Conservation (phyloP, 2,329 filamentous ascomycete species). For the Metarhizium album region DNA sequence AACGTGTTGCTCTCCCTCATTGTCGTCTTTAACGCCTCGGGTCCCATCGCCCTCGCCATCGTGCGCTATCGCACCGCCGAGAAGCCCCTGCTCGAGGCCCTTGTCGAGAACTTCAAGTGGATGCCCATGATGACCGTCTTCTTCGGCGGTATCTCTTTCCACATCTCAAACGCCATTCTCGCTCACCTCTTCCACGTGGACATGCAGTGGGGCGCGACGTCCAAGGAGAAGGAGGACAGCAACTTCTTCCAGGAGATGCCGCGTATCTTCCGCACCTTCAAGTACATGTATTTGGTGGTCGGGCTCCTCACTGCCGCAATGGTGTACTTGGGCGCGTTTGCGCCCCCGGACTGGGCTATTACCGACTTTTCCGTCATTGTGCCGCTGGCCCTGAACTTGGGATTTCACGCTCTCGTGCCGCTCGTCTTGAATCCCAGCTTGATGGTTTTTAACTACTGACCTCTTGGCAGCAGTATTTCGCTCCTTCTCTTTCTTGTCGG, state of each 20-base stretch:
- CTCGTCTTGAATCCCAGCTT: conserved; percentile 51
- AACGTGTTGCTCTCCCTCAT: conserved; percentile 52
- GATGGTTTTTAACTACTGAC: conserved; percentile 31
- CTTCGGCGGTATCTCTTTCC: conserved; percentile 32
- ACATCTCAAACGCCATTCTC: conserved; percentile 30
- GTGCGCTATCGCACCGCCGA: conserved; percentile 52
- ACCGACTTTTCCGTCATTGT: conserved; percentile 45
- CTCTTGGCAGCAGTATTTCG: background rate
- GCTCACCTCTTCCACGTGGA: conserved; percentile 32
- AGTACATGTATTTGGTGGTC: conserved; percentile 34
- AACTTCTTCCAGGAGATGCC: conserved; percentile 47
- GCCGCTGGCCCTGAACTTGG: conserved; percentile 36
- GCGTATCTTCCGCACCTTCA: conserved; percentile 44
- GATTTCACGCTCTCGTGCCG: conserved; percentile 37
- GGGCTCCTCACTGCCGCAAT: conserved; percentile 35
- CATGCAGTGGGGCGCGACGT: conserved; percentile 43
- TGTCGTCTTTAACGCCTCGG: conserved; percentile 52
- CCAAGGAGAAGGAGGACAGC: conserved; percentile 45
- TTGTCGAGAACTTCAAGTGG: conserved; percentile 46
- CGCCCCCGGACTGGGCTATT: conserved; percentile 48
- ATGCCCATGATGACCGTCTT: conserved; percentile 40
- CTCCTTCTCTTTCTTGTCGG: background rate
- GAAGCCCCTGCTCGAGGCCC: conserved; percentile 32
- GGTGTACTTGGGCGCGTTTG: conserved; percentile 37
- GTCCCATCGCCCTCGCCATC: conserved; percentile 49